A percentile compares a stretch with the other conserved stretches of the same genome.
These are phyloP conservation scores for Gremmenia infestans DNA, from an alignment of 2,329 filamentous ascomycete genomes.

Conservation along the genomic window DNA sequence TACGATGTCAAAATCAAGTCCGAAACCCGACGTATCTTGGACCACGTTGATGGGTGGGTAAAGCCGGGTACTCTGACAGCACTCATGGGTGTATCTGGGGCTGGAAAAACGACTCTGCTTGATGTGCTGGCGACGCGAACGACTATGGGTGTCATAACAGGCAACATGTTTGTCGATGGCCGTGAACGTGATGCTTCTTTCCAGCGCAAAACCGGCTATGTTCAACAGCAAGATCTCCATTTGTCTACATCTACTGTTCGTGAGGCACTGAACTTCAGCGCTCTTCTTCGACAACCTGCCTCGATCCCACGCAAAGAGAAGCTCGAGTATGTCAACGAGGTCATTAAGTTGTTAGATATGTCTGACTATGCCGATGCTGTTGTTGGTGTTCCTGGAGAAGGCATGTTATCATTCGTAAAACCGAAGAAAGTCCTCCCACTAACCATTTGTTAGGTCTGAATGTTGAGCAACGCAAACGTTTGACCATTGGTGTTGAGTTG, in stretches of 20 bases:
- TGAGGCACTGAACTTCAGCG: constrained; percentile 81
- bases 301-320: constrained; percentile 71
- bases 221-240: constrained; percentile 91
- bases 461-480: constrained; percentile 64
- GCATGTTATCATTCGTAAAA: constrained; percentile 68
- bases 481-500: constrained; percentile 92
- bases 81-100: constrained; percentile 58
- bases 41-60: constrained; percentile 65
- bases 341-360: constrained; percentile 90
- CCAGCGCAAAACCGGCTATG: constrained; percentile 89
- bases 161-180: constrained; percentile 58
- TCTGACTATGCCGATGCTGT: constrained; percentile 85
- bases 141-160: constrained; percentile 83
- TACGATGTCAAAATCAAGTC: constrained; percentile 70
- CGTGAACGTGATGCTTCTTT: constrained; percentile 53
- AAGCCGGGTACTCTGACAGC: constrained; percentile 66
- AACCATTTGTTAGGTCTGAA: constrained; percentile 45
- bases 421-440: constrained; percentile 31
- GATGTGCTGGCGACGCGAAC: constrained; percentile 77
- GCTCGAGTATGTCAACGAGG: constrained; percentile 83
- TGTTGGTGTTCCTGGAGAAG: constrained; percentile 86
- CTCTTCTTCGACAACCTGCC: constrained; percentile 77
- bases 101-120: constrained; percentile 80
- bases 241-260: constrained; percentile 79
- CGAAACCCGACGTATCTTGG: constrained; percentile 58